These are phyloP conservation scores for Lonicera japonica DNA, from an alignment of 129 eudicot genomes.

Conservation along the genomic window DNA sequence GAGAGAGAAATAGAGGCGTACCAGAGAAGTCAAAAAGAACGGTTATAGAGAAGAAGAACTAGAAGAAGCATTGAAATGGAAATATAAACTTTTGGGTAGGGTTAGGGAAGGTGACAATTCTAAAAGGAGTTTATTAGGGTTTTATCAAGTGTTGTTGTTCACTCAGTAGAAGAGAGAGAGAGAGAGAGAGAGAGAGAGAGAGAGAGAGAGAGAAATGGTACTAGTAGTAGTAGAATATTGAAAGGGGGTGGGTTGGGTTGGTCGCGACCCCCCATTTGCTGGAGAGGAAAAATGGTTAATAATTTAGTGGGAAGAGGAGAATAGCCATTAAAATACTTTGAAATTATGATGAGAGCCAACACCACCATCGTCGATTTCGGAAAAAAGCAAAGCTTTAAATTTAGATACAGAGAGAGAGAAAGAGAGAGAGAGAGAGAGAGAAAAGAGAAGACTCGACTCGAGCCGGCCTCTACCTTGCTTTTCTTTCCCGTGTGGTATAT, in stretches of 20 bases:
- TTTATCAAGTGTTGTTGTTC: constrained; percentile 2
- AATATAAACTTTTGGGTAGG: too few relatives aligned
- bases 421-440: background rate
- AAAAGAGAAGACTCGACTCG: background rate
- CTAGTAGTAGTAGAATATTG: constrained; percentile 6
- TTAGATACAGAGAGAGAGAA: background rate
- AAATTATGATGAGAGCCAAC: constrained; percentile 10
- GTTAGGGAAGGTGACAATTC: too few relatives aligned
- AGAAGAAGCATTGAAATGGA: background rate
- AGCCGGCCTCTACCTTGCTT: too few relatives aligned
- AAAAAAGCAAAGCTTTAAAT: constrained; percentile 20
- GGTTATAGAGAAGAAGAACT: background rate
- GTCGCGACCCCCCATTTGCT: constrained; percentile 12
- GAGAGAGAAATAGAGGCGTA: background rate
- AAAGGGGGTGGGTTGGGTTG: too few relatives aligned
- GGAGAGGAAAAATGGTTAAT: constrained; percentile 6
- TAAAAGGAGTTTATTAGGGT: background rate
- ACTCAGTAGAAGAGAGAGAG: constrained; percentile 4
- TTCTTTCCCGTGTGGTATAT: too few relatives aligned
- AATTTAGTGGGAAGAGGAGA: background rate
- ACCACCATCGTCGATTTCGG: constrained; percentile 24
- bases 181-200: constrained; percentile 14
- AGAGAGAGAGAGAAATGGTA: constrained; percentile 19
- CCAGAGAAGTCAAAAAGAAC: background rate
- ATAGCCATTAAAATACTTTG: constrained; percentile 7